Evolutionary conservation across 257 asterid genomes (phyloP).

Genomic region (Echites panduratus): DNA sequence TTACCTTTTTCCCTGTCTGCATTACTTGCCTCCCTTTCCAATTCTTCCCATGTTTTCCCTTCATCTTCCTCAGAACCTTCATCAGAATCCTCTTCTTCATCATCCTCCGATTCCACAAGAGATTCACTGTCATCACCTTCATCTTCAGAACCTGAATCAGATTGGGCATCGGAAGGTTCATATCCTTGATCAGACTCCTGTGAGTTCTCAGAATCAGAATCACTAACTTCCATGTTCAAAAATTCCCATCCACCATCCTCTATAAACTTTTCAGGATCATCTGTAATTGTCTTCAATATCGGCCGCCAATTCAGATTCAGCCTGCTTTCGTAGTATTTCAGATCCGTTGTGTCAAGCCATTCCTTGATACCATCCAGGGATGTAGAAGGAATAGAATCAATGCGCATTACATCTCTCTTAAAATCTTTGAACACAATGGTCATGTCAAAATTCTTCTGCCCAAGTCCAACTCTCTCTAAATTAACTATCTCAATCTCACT

Average conservation of each 20-base stretch:
- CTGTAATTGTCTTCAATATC: constrained; percentile 15
- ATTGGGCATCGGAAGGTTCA: constrained; percentile 11
- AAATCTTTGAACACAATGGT: constrained; percentile 17
- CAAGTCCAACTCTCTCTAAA: constrained; percentile 15
- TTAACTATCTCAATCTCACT: constrained; percentile 19
- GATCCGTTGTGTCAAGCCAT: constrained; percentile 17
- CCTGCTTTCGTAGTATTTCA: constrained; percentile 18
- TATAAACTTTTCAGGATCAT: constrained; percentile 17
- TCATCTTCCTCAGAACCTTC: constrained; percentile 15
- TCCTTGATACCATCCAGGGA: constrained; percentile 18
- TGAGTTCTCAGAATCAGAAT: constrained; percentile 15
- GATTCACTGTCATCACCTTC: constrained; percentile 16
- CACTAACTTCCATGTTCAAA: constrained; percentile 16
- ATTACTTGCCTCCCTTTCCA: constrained; percentile 16
- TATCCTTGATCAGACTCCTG: constrained; percentile 16
- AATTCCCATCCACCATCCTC: constrained; percentile 20
- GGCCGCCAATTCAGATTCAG: constrained; percentile 15
- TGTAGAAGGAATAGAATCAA: constrained; percentile 16
- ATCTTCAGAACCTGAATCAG: constrained; percentile 11
- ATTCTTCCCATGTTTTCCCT: constrained; percentile 14
- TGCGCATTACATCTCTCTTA: constrained; percentile 15
- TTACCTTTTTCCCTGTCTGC: constrained; percentile 12
- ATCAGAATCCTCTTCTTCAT: constrained; percentile 13
- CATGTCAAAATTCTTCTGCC: constrained; percentile 21
- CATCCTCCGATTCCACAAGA: constrained; percentile 17